phyloP scores from a whole-genome alignment of 148 eudicot genomes.

The Vaccinium myrtillus region DNA sequence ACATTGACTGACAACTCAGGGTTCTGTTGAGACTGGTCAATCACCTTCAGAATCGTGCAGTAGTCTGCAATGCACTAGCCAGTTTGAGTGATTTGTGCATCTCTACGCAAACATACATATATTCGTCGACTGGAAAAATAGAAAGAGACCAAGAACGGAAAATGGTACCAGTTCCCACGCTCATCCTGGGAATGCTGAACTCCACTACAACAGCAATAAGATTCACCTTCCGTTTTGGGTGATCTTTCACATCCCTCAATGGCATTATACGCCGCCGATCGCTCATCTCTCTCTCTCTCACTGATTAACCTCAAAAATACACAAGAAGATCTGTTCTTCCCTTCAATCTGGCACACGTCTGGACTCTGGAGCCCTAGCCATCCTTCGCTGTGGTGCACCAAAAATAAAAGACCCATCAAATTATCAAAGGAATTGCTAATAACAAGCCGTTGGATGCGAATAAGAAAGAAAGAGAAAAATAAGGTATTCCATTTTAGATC shows the following conservation, averaged over 20 bases:
- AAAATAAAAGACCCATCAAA: too few relatives aligned
- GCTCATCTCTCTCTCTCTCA: background rate
- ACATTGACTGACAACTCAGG: constrained; percentile 20
- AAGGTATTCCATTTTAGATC: too few relatives aligned
- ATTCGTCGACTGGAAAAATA: background rate
- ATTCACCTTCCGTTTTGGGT: constrained; percentile 8
- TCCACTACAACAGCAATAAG: constrained; percentile 3
- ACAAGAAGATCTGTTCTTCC: too few relatives aligned
- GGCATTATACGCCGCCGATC: background rate
- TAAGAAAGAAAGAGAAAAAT: too few relatives aligned
- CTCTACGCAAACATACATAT: background rate
- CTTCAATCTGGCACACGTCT: too few relatives aligned
- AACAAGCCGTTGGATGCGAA: too few relatives aligned
- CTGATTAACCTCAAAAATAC: too few relatives aligned
- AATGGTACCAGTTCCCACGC: constrained; percentile 12
- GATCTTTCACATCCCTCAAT: background rate
- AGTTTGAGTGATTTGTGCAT: background rate
- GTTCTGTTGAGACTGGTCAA: constrained; percentile 13
- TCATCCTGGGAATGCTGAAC: constrained; percentile 16
- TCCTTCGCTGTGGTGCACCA: too few relatives aligned
- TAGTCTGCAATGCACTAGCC: constrained; percentile 9
- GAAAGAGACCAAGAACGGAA: background rate
- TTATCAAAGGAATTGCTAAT: too few relatives aligned
- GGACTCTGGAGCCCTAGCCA: too few relatives aligned
- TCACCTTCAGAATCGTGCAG: constrained; percentile 21